Evolutionary conservation across 2,329 filamentous ascomycete genomes (phyloP), one percentile per base, ranked within the genome.

Genomic region (Xylaria arbuscula): DNA sequence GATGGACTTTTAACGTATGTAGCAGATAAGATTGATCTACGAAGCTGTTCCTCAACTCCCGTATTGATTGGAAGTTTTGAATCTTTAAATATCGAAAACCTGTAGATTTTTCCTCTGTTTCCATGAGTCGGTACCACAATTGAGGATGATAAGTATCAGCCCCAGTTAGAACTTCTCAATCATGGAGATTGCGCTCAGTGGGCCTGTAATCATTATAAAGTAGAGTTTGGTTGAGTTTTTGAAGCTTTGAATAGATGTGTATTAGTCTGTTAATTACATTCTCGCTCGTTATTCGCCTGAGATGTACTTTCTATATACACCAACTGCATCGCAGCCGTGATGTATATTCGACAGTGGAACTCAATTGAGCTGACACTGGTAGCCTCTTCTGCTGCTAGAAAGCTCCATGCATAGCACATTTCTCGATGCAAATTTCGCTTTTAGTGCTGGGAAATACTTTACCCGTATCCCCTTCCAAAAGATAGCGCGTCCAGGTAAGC

Each of bases 1-100:
- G 7, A 53, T 70, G 59, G 67, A 69, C 19, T n/a, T 34, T 19
- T 67, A 47, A 56, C 19, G 47, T n/a, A n/a, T n/a, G n/a, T 19
- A 10, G 40, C n/a, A 13, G 38, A 15, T 11, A 38, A 28, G 36
- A n/a, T 19, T 8, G 2, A 19, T 34, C 17, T 19, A 4, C 40
- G 42, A 13, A 24, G n/a, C 9, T 5, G 22, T 24, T 48, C 51
- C 24, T 42, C 11, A 17, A 40, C 6, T 1, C 6, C 4, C 1
- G 24, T 32, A 45, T 19, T 10, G 28, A n/a, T 28, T 28, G 28
- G 5, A 28, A 13, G 38, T 5, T 42, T 45, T 45, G 15, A 6
- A 7, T n/a, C n/a, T 36, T 17, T 13, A 2, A 3, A 48, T 55
- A 24, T 62, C 13, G 9, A 3, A 38, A 11, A 32, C 19, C 15